phyloP scores from a whole-genome alignment of 495 filamentous ascomycete species.

The Rusavskia elegans region DNA sequence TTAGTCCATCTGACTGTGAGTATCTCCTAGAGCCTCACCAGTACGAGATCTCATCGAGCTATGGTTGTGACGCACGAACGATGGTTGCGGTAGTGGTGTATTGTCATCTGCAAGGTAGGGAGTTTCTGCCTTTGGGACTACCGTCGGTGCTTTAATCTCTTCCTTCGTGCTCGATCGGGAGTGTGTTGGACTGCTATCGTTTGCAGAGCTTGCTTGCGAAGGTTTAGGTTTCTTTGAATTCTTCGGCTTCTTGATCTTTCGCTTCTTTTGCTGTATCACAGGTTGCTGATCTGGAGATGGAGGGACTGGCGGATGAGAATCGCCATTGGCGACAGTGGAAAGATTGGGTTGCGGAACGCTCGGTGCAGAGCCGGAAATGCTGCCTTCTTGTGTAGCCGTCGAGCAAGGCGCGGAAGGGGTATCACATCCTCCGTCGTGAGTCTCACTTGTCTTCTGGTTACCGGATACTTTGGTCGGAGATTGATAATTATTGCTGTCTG shows the following conservation, averaged over 20 bases:
- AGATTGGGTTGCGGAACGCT: background rate
- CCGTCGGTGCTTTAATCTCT: background rate
- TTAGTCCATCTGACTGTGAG: background rate
- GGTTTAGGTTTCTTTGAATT: background rate
- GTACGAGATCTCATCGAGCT: background rate
- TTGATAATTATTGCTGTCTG: too few relatives aligned
- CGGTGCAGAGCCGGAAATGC: too few relatives aligned
- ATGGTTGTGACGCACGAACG: background rate
- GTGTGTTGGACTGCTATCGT: background rate
- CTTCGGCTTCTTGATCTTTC: background rate
- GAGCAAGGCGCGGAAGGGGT: too few relatives aligned
- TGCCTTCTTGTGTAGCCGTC: too few relatives aligned
- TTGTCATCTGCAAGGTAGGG: background rate
- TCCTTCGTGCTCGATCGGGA: background rate
- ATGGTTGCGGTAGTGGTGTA: background rate
- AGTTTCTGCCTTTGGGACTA: background rate
- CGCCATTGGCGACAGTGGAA: background rate
- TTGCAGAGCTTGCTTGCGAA: background rate
- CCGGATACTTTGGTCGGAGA: too few relatives aligned
- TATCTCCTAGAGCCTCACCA: background rate
- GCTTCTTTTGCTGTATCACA: background rate
- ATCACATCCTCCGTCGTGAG: too few relatives aligned
- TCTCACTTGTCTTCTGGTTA: too few relatives aligned
- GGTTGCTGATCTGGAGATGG: background rate
- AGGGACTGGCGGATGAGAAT: background rate